phyloP scores from a whole-genome alignment of 345 rosid genomes.

The Citrus reticulata region DNA sequence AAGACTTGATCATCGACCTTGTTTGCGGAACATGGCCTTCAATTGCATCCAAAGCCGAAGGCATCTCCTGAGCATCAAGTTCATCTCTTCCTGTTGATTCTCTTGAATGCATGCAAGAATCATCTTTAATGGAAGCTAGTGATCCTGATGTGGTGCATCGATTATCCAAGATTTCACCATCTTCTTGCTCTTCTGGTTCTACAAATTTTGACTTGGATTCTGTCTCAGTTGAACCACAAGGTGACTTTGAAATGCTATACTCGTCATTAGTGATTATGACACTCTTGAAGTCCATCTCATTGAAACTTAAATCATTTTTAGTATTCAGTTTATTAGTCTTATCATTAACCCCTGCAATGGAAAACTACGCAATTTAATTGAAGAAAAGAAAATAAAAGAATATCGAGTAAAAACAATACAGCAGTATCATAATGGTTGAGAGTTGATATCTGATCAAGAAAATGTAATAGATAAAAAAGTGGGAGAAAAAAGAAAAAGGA shows the following conservation, averaged over 20 bases:
- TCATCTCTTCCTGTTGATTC: background rate
- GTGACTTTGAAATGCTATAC: slow-evolving; percentile 50
- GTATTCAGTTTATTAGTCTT: slow-evolving; percentile 23
- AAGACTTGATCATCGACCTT: background rate
- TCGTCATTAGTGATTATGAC: slow-evolving; percentile 56
- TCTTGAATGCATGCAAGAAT: slow-evolving; percentile 16
- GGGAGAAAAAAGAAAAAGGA: background rate
- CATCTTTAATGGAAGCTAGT: slow-evolving; percentile 21
- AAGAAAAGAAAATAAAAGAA: background rate
- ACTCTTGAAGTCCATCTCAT: slow-evolving; percentile 59
- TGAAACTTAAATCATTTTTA: slow-evolving; percentile 27
- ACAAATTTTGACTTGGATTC: slow-evolving; percentile 22
- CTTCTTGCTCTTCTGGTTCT: slow-evolving; percentile 25
- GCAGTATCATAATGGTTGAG: background rate
- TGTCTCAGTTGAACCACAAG: slow-evolving; percentile 27
- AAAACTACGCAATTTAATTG: background rate
- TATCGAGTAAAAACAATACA: background rate
- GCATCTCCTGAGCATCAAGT: background rate
- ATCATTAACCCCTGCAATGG: slow-evolving; percentile 46
- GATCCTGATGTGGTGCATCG: slow-evolving; percentile 14
- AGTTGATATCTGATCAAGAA: background rate
- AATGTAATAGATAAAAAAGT: background rate
- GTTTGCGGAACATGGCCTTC: slow-evolving; percentile 79
- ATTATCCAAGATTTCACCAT: slow-evolving; percentile 14
- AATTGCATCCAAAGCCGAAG: slow-evolving; percentile 52